Base-by-base conservation (phyloP, 768 basidiomycete genomes). In the Melanogaster broomeanus region DNA sequence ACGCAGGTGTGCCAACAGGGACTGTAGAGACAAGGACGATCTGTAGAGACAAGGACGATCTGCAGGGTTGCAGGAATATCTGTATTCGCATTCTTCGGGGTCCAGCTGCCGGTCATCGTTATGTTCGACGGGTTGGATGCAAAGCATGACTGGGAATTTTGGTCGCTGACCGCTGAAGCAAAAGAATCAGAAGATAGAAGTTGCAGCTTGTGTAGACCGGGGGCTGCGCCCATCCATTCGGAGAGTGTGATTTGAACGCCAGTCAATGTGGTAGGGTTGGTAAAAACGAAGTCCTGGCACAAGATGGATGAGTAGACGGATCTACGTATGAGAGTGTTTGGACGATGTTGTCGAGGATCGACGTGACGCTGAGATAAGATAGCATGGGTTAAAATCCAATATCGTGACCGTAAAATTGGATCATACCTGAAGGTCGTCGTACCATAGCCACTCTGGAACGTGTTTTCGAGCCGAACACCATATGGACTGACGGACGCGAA, bases 251-350 rank as follows among this genome's bases (percentile, higher is more conserved):
- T 76, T 68, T 95, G 87, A 55, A 97, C 83, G 44, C 97, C 97
- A 6, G 94, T 97, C 60, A 98, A 81, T n/a, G 76, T 72, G 30
- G 81, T 65, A 6, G 79, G 69, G 8, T 68, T 65, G 44, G 77
- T 69, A 67, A 98, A 98, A 37, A 97, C 72, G 73, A 97, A 99
- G 69, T 99, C 97, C 68, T 98, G 94, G 65, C 93, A 98, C 1
- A 82, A 78, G 50, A 98, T 71, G 11, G 83, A 78, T 3, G 88
- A 67, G 65, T 88, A 0, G 74, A 68, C 0, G 90, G 87, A 66
- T 98, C 89, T 28, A 88, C 66, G 64, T 88, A 98, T 27, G 80
- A 79, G 55, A 99, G 74, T 4, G 80, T 78, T 66, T 87, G 86
- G 12, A 92, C 82, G 6, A 77, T 77, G 68, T 97, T 94, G 68